These are phyloP conservation scores for Corymbia maculata DNA, from an alignment of 345 rosid species.

Conservation along the genomic window DNA sequence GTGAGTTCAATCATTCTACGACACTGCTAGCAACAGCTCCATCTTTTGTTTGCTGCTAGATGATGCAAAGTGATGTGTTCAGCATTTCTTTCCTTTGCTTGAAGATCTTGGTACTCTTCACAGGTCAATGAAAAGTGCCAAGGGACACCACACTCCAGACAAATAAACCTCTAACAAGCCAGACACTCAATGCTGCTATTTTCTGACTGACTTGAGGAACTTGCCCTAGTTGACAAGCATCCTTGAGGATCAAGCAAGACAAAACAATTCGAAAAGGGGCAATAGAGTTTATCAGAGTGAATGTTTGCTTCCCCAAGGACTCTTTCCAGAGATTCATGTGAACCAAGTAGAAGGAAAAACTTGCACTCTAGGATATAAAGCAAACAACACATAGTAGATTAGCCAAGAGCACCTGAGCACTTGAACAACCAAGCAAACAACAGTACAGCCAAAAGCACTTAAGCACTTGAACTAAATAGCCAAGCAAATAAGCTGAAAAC, in stretches of 20 bases:
- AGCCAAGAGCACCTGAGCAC: too few species aligned
- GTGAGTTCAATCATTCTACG: slow-evolving; percentile 84
- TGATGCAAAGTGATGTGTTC: slow-evolving; percentile 73
- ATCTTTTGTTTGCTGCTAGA: slow-evolving; percentile 72
- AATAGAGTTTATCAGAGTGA: slow-evolving; percentile 16
- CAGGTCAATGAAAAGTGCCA: slow-evolving; percentile 89
- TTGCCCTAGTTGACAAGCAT: slow-evolving; percentile 56
- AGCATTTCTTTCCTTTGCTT: slow-evolving; percentile 78
- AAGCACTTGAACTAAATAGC: too few species aligned
- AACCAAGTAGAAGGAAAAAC: slow-evolving; percentile 5
- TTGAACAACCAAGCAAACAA: too few species aligned
- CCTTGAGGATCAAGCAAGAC: slow-evolving; percentile 64
- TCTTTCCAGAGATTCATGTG: slow-evolving; percentile 44
- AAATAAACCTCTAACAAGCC: slow-evolving; percentile 76
- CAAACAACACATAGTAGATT: too few species aligned
- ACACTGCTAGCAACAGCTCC: slow-evolving; percentile 90
- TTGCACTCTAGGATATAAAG: too few species aligned
- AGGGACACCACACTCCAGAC: slow-evolving; percentile 84
- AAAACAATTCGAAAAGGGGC: slow-evolving; percentile 82
- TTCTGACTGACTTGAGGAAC: slow-evolving; percentile 71
- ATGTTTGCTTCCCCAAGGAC: slow-evolving; percentile 60
- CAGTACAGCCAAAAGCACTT: too few species aligned
- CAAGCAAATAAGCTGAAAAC: too few species aligned
- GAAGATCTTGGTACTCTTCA: slow-evolving; percentile 80
- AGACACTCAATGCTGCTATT: slow-evolving; percentile 73